Evolutionary conservation across 2,329 filamentous ascomycete species (phyloP).

Genomic region (Talaromyces rugulosus): DNA sequence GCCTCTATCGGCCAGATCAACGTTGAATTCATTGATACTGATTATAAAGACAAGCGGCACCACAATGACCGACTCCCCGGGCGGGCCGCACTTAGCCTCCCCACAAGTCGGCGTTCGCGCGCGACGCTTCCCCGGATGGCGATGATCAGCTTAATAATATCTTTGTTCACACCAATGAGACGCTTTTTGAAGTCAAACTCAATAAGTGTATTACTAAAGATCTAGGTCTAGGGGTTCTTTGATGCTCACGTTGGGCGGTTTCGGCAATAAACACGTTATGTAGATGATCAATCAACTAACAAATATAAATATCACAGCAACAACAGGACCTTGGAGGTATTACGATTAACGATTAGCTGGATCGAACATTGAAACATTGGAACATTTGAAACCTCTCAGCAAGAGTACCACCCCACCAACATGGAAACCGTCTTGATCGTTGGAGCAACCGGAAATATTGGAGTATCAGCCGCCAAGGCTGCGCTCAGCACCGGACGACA

Average conservation of each 20-base stretch:
- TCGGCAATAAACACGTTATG: not conserved
- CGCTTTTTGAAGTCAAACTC: not conserved
- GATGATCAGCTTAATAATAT: not conserved
- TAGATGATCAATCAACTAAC: not conserved
- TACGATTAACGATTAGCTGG: not conserved
- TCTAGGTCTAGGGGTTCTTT: not conserved
- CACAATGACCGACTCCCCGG: not conserved
- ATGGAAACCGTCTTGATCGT: slow-evolving; percentile 11
- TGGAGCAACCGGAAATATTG: slow-evolving; percentile 9
- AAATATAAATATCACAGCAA: not conserved
- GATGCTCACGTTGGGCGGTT: not conserved
- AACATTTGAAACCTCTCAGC: not conserved
- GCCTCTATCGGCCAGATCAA: no score
- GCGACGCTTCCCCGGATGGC: not conserved
- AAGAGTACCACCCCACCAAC: not conserved
- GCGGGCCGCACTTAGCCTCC: not conserved
- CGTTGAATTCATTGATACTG: not conserved
- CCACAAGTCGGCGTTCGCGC: not conserved
- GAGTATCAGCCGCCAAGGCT: not conserved
- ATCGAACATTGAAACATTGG: not conserved
- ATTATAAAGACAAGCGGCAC: not conserved
- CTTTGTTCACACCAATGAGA: not conserved
- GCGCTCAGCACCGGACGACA: not conserved
- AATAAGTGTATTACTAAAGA: not conserved
- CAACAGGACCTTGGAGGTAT: not conserved